Evolutionary conservation across 176 grass and related monocot species (phyloP).

Genomic region (Alloteropsis semialata): DNA sequence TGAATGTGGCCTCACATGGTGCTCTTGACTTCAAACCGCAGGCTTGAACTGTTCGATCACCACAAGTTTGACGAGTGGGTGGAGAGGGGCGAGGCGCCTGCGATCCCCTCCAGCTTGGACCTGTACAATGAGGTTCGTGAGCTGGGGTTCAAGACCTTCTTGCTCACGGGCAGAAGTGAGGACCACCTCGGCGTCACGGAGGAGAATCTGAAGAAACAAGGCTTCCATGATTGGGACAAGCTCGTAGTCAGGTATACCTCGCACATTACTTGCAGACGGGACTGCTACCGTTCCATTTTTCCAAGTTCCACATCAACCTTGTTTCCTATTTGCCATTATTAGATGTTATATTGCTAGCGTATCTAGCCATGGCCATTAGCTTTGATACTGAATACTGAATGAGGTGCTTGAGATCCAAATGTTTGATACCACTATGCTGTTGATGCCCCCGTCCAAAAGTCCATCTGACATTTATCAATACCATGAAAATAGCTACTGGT

Average conservation of each 20-base stretch:
- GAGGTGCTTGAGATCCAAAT: not conserved
- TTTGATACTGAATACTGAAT: not conserved
- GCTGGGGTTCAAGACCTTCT: conserved; percentile 59
- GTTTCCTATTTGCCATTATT: not conserved
- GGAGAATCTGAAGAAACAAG: conserved; percentile 62
- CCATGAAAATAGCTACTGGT: not conserved
- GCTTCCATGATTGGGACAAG: conserved; percentile 67
- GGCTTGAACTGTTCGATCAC: conserved; percentile 51
- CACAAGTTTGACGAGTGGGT: conserved; percentile 69
- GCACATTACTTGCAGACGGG: not conserved
- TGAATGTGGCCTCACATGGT: not conserved
- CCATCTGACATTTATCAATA: not conserved
- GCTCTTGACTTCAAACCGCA: conserved; percentile 23
- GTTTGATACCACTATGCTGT: not conserved
- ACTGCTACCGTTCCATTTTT: too few species aligned
- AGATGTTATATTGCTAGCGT: too few species aligned
- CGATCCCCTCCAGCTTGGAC: conserved; percentile 59
- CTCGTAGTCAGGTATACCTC: conserved; percentile 65
- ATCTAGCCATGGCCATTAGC: too few species aligned
- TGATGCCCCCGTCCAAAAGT: not conserved
- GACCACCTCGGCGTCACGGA: conserved; percentile 43
- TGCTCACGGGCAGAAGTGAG: conserved; percentile 70
- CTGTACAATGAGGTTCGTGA: conserved; percentile 63
- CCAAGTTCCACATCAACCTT: not conserved
- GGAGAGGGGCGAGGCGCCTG: conserved; percentile 58